Percentiles rank a stretch among this genome's conserved stretches.
These are phyloP conservation scores for Blakeslea trispora DNA, from an alignment of 371 early-diverging fungal genomes.

Conservation along the genomic window DNA sequence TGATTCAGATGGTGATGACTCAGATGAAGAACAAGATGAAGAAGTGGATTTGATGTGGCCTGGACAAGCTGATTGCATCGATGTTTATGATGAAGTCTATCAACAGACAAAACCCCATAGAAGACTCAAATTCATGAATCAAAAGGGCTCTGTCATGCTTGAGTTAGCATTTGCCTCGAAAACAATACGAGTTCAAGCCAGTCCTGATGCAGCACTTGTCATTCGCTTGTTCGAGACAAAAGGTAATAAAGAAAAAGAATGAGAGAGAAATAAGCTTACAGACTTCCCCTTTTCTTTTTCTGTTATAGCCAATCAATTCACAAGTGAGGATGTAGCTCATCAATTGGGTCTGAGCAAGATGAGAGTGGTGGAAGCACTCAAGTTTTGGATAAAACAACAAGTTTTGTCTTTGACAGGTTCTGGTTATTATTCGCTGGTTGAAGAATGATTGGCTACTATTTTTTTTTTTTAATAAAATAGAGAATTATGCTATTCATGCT, in stretches of 20 bases:
- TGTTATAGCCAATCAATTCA: constrained; percentile 8
- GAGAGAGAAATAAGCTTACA: not conserved
- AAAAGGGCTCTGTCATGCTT: constrained; percentile 30
- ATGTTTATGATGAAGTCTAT: constrained; percentile 28
- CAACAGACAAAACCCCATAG: constrained; percentile 24
- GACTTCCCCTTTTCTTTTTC: no score
- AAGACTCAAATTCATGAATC: constrained; percentile 26
- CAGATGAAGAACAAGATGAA: constrained; percentile 15
- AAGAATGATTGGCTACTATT: no score
- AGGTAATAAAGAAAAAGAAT: constrained; percentile 10
- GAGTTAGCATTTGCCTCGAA: constrained; percentile 29
- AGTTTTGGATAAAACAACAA: constrained; percentile 26
- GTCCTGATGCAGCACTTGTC: constrained; percentile 31
- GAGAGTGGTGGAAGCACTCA: constrained; percentile 18
- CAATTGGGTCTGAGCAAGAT: constrained; percentile 7
- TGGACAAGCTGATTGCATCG: not conserved
- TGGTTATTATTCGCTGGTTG: constrained; percentile 20
- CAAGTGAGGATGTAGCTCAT: constrained; percentile 20
- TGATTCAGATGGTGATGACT: constrained; percentile 24
- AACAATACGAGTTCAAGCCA: constrained; percentile 11
- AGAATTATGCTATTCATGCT: no score
- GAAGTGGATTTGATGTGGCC: constrained; percentile 11
- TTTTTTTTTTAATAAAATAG: no score
- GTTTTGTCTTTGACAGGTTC: constrained; percentile 20
- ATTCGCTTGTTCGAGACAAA: constrained; percentile 29